These are phyloP conservation scores for Thinopyrum elongatum DNA, from an alignment of 176 grass and related monocot species.

Conservation along the genomic window DNA sequence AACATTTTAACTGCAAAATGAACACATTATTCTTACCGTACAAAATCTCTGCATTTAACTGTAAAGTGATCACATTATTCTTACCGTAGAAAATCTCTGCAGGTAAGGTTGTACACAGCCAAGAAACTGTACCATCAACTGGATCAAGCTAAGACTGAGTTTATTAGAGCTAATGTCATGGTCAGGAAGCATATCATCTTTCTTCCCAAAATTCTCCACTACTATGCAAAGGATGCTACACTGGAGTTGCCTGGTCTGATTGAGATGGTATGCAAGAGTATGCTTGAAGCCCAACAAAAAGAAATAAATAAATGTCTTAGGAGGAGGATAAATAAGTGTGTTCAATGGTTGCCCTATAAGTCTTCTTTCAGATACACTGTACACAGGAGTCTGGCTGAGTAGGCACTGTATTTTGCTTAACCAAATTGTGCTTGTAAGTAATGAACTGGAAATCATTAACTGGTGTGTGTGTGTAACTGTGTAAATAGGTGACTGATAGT, in stretches of 20 bases:
- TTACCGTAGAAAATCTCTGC: slow-evolving; percentile 29
- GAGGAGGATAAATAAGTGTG: slow-evolving; percentile 64
- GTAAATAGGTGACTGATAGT: slow-evolving; percentile 27
- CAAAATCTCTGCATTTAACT: slow-evolving; percentile 24
- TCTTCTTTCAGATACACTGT: slow-evolving; percentile 86
- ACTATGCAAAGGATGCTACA: slow-evolving; percentile 74
- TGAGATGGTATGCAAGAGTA: slow-evolving; percentile 68
- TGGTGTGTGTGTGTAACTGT: neutral
- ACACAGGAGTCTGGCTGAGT: slow-evolving; percentile 71
- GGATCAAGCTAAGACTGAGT: slow-evolving; percentile 70
- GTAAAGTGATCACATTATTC: neutral
- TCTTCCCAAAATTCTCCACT: slow-evolving; percentile 78
- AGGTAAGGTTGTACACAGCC: slow-evolving; percentile 86
- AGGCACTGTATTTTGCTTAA: slow-evolving; percentile 20
- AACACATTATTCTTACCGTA: neutral
- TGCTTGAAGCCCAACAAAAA: slow-evolving; percentile 60
- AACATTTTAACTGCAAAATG: slow-evolving; percentile 12
- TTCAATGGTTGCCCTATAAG: slow-evolving; percentile 86
- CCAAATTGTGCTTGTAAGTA: slow-evolving; percentile 26
- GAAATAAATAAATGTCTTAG: slow-evolving; percentile 60
- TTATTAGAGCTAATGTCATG: slow-evolving; percentile 65
- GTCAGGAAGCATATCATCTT: slow-evolving; percentile 65
- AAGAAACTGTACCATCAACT: slow-evolving; percentile 72
- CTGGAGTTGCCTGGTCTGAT: slow-evolving; percentile 62
- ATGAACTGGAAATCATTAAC: slow-evolving; percentile 5